Evolutionary conservation across 1,139 yeast species (phyloP).

Genomic region (Yamadazyma siamensis): DNA sequence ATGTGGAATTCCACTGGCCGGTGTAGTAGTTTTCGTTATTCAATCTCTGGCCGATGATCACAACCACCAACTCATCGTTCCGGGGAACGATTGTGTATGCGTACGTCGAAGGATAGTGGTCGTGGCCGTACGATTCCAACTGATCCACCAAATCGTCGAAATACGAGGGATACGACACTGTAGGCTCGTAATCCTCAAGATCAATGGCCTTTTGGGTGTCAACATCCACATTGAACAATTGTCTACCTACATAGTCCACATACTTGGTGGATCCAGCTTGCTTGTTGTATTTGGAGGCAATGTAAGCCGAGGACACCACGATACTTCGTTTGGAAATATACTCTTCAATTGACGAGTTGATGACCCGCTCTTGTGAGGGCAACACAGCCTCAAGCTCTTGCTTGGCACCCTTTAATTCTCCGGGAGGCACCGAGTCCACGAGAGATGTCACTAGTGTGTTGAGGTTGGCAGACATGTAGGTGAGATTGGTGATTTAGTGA

Average conservation of each 20-base stretch:
- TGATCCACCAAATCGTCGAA: slow-evolving; percentile 26
- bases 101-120: slow-evolving; percentile 53
- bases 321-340: slow-evolving; percentile 28
- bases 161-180: slow-evolving; percentile 24
- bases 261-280: slow-evolving; percentile 32
- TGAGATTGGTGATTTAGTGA: no score
- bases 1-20: slow-evolving; percentile 83
- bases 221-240: slow-evolving; percentile 64
- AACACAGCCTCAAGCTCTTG: slow-evolving; percentile 24
- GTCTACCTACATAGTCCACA: slow-evolving; percentile 37
- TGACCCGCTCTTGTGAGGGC: slow-evolving; percentile 17
- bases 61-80: slow-evolving; percentile 28
- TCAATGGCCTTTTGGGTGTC: slow-evolving; percentile 43
- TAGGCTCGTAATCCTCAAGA: slow-evolving; percentile 38
- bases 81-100: slow-evolving; percentile 44
- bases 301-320: slow-evolving; percentile 27
- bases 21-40: slow-evolving; percentile 82
- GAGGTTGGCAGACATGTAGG: slow-evolving; percentile 7
- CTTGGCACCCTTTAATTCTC: slow-evolving; percentile 33
- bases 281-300: slow-evolving; percentile 36
- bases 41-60: slow-evolving; percentile 69
- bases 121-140: slow-evolving; percentile 40
- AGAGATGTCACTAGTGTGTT: slow-evolving; percentile 28
- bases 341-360: slow-evolving; percentile 28
- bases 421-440: slow-evolving; percentile 39